Conservation (phyloP, 2,329 filamentous ascomycete species). For the Penicillium paneum region DNA sequence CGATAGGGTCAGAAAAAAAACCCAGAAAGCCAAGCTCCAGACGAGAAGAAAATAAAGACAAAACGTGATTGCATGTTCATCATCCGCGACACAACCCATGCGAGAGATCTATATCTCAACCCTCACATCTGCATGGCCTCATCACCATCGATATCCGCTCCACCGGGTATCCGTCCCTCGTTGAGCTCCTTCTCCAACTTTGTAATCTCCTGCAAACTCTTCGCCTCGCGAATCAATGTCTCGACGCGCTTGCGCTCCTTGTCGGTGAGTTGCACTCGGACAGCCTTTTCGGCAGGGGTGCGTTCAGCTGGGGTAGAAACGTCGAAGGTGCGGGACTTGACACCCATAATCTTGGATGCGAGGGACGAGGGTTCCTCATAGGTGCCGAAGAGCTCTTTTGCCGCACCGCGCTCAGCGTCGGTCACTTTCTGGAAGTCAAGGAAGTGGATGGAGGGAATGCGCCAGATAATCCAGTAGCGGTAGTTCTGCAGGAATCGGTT, state of each 20-base stretch:
- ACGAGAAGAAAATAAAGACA: slow-evolving; percentile 12
- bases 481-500: slow-evolving; percentile 63
- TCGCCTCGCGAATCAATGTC: slow-evolving; percentile 82
- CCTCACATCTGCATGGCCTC: slow-evolving; percentile 40
- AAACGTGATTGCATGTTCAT: slow-evolving; percentile 15
- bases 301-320: slow-evolving; percentile 42
- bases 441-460: slow-evolving; percentile 79
- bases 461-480: slow-evolving; percentile 86
- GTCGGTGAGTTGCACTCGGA: slow-evolving; percentile 80
- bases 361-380: slow-evolving; percentile 71
- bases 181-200: slow-evolving; percentile 86
- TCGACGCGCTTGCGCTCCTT: slow-evolving; percentile 82
- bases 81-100: not conserved
- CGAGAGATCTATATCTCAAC: not conserved
- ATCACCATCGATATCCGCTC: slow-evolving; percentile 43
- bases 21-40: slow-evolving; percentile 11
- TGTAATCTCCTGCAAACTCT: slow-evolving; percentile 85
- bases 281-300: slow-evolving; percentile 57
- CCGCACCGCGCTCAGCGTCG: slow-evolving; percentile 73
- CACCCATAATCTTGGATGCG: slow-evolving; percentile 78
- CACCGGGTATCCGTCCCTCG: slow-evolving; percentile 78
- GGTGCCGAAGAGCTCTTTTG: slow-evolving; percentile 79
- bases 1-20: slow-evolving; percentile 9
- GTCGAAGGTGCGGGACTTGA: slow-evolving; percentile 75
- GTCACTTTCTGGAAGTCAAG: slow-evolving; percentile 92